Conservation (phyloP, 306 rosid species). For the Medicago truncatula region DNA sequence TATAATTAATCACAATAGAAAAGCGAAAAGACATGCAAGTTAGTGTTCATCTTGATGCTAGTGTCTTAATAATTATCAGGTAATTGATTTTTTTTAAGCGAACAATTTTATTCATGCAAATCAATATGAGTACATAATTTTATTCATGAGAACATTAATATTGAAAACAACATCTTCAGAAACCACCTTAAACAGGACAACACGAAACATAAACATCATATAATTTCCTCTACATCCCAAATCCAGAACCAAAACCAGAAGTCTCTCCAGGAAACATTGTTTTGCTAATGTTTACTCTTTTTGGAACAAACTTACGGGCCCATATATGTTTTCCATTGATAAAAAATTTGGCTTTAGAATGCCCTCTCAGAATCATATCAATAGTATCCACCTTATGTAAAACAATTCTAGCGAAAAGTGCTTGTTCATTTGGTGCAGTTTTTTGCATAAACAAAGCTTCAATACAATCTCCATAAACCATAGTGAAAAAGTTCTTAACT, state of each 20-base stretch:
- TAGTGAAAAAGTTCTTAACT: constrained; percentile 52
- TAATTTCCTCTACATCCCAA: neutral
- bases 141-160: too few species aligned
- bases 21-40: too few species aligned
- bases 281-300: neutral
- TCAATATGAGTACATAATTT: neutral
- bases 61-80: too few species aligned
- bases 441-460: constrained; percentile 75
- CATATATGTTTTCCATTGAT: constrained; percentile 85
- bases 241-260: neutral
- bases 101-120: neutral
- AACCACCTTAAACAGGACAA: neutral
- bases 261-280: neutral
- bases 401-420: constrained; percentile 70
- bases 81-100: neutral
- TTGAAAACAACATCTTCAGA: neutral
- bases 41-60: too few species aligned
- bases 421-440: constrained; percentile 53
- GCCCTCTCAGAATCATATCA: constrained; percentile 59
- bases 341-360: constrained; percentile 54
- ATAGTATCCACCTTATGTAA: constrained; percentile 44
- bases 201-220: too few species aligned
- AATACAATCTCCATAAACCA: constrained; percentile 57
- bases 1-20: too few species aligned
- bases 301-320: constrained; percentile 66